These are phyloP conservation scores for Blastobotrys mokoenaii DNA, from an alignment of 805 yeast genomes.

Conservation along the genomic window DNA sequence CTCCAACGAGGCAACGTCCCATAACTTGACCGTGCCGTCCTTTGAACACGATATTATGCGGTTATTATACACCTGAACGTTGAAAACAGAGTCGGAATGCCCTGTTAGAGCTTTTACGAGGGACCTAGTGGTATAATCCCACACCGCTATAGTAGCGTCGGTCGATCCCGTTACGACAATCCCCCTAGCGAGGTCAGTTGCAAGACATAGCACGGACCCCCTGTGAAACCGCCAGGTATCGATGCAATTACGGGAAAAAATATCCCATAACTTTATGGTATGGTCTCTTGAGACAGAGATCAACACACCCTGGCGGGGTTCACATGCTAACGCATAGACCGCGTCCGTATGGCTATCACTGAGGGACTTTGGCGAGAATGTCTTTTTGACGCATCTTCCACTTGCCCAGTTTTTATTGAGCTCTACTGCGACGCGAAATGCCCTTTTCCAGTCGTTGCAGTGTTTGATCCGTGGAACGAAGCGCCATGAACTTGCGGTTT, in stretches of 20 bases:
- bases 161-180: slow-evolving; percentile 29
- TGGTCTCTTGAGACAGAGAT: slow-evolving; percentile 65
- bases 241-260: slow-evolving; percentile 15
- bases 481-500: background rate
- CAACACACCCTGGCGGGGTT: slow-evolving; percentile 37
- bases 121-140: slow-evolving; percentile 17
- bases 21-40: slow-evolving; percentile 26
- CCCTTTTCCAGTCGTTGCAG: slow-evolving; percentile 2
- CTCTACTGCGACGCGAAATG: slow-evolving; percentile 4
- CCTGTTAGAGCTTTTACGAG: background rate
- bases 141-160: slow-evolving; percentile 27
- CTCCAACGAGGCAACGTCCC: slow-evolving; percentile 13
- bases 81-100: slow-evolving; percentile 26
- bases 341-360: slow-evolving; percentile 57
- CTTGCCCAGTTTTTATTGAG: slow-evolving; percentile 11
- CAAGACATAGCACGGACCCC: slow-evolving; percentile 28
- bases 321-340: slow-evolving; percentile 71
- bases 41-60: slow-evolving; percentile 28
- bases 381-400: slow-evolving; percentile 3
- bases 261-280: slow-evolving; percentile 29
- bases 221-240: slow-evolving; percentile 19
- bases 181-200: slow-evolving; percentile 20
- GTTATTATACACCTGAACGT: slow-evolving; percentile 19
- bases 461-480: background rate
- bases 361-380: background rate